Evolutionary conservation across 1,139 yeast genomes (phyloP), one percentile per base, ranked within the genome.

Genomic region (Geotrichum cucujoidarum): DNA sequence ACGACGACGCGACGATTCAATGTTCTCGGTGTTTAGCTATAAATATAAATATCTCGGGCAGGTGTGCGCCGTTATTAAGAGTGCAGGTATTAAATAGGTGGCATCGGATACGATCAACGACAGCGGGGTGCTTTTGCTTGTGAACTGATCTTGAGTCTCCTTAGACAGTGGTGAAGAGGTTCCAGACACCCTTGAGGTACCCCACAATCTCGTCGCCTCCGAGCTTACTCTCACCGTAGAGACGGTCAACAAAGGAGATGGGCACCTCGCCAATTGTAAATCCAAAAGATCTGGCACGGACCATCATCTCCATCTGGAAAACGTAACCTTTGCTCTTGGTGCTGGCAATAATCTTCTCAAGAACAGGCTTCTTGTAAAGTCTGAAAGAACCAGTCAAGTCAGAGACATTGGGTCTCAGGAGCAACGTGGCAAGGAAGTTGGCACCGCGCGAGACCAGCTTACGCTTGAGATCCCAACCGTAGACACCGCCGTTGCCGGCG

Each of bases 221-320:
- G 56, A 84, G 77, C 66, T 84, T 84, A 58, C 83, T 75, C 66
- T 84, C 92, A 40, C 94, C 94, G 60, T 84, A 84, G 55, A 84
- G 73, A 64, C 94, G 76, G 66, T 84, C 94, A 41, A 84, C 92
- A 61, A 84, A 84, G 54, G 80, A 77, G 56, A 84, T 84, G 46
- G 92, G 92, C 33, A 83, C 90, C 64, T 84, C 94, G 25, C 85
- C 92, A 58, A 84, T 82, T 27, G 79, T 73, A 67, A 77, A 82
- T 13, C 83, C 85, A 64, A 82, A 70, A 31, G 82, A 72, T 60
- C 87, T 75, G 40, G 94, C 94, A 56, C 92, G 76, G 34, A 83
- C 94, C 81, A 83, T 82, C 90, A 84, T 83, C 67, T 84, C 94
- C 94, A 84, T 84, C 69, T 84, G 94, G 77, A 84, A 84, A 45